These are phyloP conservation scores for Gymnopus androsaceus DNA, from an alignment of 1,284 basidiomycete genomes.

Conservation along the genomic window DNA sequence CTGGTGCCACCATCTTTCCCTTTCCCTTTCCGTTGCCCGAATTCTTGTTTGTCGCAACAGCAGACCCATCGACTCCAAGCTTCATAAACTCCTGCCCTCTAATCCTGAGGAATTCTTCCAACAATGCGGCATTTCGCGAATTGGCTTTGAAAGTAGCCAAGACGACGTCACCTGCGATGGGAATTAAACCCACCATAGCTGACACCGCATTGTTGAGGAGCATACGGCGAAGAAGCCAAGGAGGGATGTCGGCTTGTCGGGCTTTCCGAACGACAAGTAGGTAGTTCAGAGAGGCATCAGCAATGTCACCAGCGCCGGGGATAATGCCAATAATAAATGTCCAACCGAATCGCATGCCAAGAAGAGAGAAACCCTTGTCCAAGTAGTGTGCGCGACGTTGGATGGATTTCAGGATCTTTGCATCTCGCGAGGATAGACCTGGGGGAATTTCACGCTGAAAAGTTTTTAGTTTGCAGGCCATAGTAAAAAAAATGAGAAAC, in stretches of 20 bases:
- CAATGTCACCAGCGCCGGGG: conserved; percentile 71
- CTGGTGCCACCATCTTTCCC: conserved; percentile 22
- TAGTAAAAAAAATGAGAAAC: conserved; percentile 26
- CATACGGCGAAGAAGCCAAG: conserved; percentile 75
- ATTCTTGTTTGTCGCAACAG: conserved; percentile 12
- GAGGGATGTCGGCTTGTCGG: conserved; percentile 71
- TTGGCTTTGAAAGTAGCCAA: conserved; percentile 86
- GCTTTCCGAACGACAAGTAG: conserved; percentile 78
- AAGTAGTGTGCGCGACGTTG: conserved; percentile 85
- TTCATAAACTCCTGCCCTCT: conserved; percentile 67
- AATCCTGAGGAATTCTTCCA: conserved; percentile 72
- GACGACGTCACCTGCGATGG: conserved; percentile 77
- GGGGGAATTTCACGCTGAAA: conserved; percentile 70
- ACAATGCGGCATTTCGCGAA: conserved; percentile 78
- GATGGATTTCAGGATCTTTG: conserved; percentile 75
- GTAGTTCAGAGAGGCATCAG: conserved; percentile 73
- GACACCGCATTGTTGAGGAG: conserved; percentile 78
- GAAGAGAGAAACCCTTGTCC: conserved; percentile 83
- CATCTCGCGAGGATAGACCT: conserved; percentile 78
- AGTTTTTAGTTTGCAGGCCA: conserved; percentile 2
- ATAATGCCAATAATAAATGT: conserved; percentile 81
- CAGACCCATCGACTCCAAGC: conserved; percentile 32
- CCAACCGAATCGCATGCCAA: conserved; percentile 88
- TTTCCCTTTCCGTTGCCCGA: conserved; percentile 22
- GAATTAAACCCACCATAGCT: conserved; percentile 74